Evolutionary conservation across 2,329 filamentous ascomycete species (phyloP).

Genomic region (Epichloe elymi): DNA sequence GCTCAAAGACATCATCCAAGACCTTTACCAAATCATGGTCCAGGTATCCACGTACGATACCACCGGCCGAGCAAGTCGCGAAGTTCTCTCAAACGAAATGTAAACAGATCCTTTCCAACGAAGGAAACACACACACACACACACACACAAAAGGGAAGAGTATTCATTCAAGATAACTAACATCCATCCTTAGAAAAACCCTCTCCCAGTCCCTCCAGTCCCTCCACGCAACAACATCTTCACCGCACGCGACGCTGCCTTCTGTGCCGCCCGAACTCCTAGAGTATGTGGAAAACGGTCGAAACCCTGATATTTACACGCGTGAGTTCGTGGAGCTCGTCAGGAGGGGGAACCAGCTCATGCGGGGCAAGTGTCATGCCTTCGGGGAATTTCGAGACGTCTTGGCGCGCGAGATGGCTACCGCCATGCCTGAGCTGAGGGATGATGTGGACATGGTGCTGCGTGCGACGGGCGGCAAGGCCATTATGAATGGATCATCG

Average conservation of each 20-base stretch:
- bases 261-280: slow-evolving; percentile 49
- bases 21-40: slow-evolving; percentile 50
- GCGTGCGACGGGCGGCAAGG: slow-evolving; percentile 28
- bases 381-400: slow-evolving; percentile 49
- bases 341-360: slow-evolving; percentile 50
- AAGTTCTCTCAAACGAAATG: slow-evolving; percentile 43
- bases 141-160: neutral
- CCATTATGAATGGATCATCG: neutral
- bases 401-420: slow-evolving; percentile 43
- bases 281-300: slow-evolving; percentile 56
- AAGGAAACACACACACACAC: neutral
- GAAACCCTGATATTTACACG: slow-evolving; percentile 63
- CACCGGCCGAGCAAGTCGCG: slow-evolving; percentile 34
- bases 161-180: neutral
- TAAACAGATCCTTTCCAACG: slow-evolving; percentile 11
- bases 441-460: slow-evolving; percentile 39
- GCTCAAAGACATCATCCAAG: slow-evolving; percentile 49
- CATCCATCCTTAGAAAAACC: slow-evolving; percentile 20
- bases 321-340: slow-evolving; percentile 61
- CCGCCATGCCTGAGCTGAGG: slow-evolving; percentile 45
- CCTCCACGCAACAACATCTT: slow-evolving; percentile 27
- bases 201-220: slow-evolving; percentile 26
- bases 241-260: slow-evolving; percentile 29
- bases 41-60: slow-evolving; percentile 49
- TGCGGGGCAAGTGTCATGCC: slow-evolving; percentile 50